Percentiles rank a stretch among this genome's conserved stretches.
Evolutionary conservation across 1,284 basidiomycete species (phyloP).

Genomic region (Cryptococcus wingfieldii): DNA sequence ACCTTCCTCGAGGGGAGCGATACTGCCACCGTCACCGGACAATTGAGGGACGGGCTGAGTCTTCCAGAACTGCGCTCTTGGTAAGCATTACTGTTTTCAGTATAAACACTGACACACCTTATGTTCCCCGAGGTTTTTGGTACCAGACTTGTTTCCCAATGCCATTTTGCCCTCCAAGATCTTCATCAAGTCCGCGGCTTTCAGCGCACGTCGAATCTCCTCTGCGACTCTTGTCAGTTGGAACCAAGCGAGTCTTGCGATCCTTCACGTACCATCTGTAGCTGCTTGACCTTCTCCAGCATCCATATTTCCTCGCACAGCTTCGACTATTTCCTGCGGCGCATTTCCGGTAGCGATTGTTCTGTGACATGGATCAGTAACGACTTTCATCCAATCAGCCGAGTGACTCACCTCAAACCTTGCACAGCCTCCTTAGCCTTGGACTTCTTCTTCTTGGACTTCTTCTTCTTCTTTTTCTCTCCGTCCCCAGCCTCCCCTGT

Average conservation of each 20-base stretch:
- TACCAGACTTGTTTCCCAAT: constrained; percentile 52
- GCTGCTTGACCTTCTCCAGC: constrained; percentile 25
- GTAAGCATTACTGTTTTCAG: not conserved
- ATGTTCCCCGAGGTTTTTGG: constrained; percentile 76
- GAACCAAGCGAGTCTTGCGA: not conserved
- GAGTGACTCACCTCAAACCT: constrained; percentile 38
- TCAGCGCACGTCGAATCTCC: constrained; percentile 45
- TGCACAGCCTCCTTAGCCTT: constrained; percentile 46
- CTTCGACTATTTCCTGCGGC: constrained; percentile 41
- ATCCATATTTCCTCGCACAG: constrained; percentile 40
- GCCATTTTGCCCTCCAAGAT: constrained; percentile 47
- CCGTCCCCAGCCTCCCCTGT: constrained; percentile 21
- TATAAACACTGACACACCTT: constrained; percentile 57
- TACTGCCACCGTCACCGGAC: constrained; percentile 20
- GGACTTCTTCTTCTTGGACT: constrained; percentile 47
- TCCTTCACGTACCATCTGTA: constrained; percentile 25
- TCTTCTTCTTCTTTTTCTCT: constrained; percentile 42
- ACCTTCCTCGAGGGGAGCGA: constrained; percentile 65
- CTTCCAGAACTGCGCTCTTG: constrained; percentile 71
- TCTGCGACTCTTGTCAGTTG: constrained; percentile 17
- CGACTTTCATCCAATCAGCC: not conserved
- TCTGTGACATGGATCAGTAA: constrained; percentile 10
- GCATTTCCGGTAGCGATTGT: constrained; percentile 34
- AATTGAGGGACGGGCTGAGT: constrained; percentile 89
- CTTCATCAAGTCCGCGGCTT: constrained; percentile 50